Evolutionary conservation across 805 yeast species (phyloP), one percentile per base, ranked within the genome.

Genomic region (Wickerhamomyces hampshirensis): DNA sequence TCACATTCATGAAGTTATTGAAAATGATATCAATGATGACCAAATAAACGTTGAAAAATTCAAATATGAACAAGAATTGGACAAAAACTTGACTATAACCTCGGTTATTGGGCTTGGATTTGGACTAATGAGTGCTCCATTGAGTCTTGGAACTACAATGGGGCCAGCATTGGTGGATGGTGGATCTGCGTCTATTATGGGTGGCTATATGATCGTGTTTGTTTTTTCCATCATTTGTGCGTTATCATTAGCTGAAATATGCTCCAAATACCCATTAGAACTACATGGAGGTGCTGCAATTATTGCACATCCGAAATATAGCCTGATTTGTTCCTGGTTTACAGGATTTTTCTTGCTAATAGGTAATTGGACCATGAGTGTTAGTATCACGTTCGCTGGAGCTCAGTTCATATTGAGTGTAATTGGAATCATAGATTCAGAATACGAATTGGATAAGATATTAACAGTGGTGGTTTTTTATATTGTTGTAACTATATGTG

Each of bases 21-120:
- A 48, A 23, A 40, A 43, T 31, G 51, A 47, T 23, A 46, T 60
- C 14, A 55, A 59, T 33, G 69, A 63, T 34, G 48, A 52, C 14
- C 49, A 30, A 6, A 50, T 48, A 10, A 71, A 71, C 8, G 76
- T 81, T 11, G 88, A 82, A 44, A 83, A 78, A 48, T 81, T 84
- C 65, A 75, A 75, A 37, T 84, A 84, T 55, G 80, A 80, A 46
- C 88, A 81, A 53, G 84, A 79, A 31, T 62, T 84, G 40, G 77
- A 75, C 40, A 68, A 86, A 47, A 77, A 80, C 42, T 66, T 84
- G 38, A 78, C 85, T 0, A 79, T 81, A 9, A 65, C 77, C 1
- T 80, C 89, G 0, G 75, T 84, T 30, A 73, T 84, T 16, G 95
- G 93, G 4, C 62, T 84, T 17, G 91, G 93, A 0, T 83, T 84